Evolutionary conservation across 2,329 filamentous ascomycete species (phyloP), one percentile per base, ranked within the genome.

Genomic region (Apiospora phragmitis): DNA sequence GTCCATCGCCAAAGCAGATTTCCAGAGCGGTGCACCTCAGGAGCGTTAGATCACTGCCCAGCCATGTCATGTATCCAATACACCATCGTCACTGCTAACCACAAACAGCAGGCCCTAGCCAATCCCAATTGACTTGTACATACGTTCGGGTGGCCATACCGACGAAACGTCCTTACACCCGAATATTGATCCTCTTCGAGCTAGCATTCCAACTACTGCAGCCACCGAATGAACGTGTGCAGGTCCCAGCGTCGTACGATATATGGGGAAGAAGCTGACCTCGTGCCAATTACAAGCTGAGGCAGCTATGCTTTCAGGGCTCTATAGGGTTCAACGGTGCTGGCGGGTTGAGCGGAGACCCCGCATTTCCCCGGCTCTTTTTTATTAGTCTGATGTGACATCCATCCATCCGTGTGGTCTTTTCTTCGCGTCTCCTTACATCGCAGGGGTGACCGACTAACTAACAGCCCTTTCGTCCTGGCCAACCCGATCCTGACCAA

Each of bases 91-190:
- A 18, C 26, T n/a, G 21, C 55, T 62, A 62, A 38, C 55, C 32
- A 18, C 55, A 38, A 38, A 38, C 6, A 62, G 55, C 55, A 62
- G 32, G 18, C 32, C 32, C 55, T n/a, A 59, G 51, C 29, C 29
- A 59, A 59, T 35, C 51, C 16, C 51, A 35, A 59, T n/a, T 35
- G 29, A 12, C 51, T 7, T 62, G 24, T 29, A 55, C 49, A 11
- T 29, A 55, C 49, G 5, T 12, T 14, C 49, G 49, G 49, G 47
- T 8, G 35, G 38, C 55, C 55, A 11, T 62, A n/a, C 18, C 32
- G 55, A 62, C 55, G 55, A 24, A n/a, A 62, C 55, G 55, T 62
- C 55, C 55, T 62, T 62, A 12, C 32, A 62, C 55, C 55, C 55
- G 55, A 62, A n/a, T n/a, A 62, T 62, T 62, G 55, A 62, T n/a